These are phyloP conservation scores for Pachyrhizus erosus DNA, from an alignment of 306 rosid species.

Conservation along the genomic window DNA sequence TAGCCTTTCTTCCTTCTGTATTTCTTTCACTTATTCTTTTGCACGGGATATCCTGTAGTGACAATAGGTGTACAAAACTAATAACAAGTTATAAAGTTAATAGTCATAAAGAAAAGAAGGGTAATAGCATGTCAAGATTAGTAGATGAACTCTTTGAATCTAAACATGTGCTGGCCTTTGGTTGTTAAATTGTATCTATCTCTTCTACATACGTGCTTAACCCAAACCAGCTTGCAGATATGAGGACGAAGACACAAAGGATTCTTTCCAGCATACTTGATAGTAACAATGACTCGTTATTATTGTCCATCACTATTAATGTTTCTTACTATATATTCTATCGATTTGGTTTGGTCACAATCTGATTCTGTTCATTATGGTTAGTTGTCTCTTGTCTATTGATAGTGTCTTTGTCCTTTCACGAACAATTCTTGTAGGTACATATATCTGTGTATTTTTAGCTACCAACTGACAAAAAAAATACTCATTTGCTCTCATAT, in stretches of 20 bases:
- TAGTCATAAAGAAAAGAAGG: not conserved
- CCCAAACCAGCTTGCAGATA: conserved; percentile 10
- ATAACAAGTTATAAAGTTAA: not conserved
- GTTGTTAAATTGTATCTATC: conserved; percentile 18
- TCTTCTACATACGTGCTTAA: not conserved
- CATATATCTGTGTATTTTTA: not conserved
- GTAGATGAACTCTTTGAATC: not conserved
- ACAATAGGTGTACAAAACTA: no score
- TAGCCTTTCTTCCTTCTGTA: no score
- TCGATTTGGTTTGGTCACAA: not conserved
- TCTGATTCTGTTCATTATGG: conserved; percentile 6
- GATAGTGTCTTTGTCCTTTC: not conserved
- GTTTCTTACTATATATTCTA: not conserved
- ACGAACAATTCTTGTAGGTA: not conserved
- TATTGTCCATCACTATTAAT: not conserved
- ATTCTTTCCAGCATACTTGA: conserved; percentile 7
- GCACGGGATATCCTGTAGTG: no score
- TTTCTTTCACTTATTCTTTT: no score
- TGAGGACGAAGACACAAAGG: not conserved
- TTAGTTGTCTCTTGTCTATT: not conserved
- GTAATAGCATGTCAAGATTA: not conserved
- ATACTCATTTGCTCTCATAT: not conserved
- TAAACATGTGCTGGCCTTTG: not conserved
- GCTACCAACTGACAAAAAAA: not conserved
- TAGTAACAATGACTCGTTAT: not conserved